Conservation (phyloP, 805 yeast genomes). For the Diddensiella santjacobensis region DNA sequence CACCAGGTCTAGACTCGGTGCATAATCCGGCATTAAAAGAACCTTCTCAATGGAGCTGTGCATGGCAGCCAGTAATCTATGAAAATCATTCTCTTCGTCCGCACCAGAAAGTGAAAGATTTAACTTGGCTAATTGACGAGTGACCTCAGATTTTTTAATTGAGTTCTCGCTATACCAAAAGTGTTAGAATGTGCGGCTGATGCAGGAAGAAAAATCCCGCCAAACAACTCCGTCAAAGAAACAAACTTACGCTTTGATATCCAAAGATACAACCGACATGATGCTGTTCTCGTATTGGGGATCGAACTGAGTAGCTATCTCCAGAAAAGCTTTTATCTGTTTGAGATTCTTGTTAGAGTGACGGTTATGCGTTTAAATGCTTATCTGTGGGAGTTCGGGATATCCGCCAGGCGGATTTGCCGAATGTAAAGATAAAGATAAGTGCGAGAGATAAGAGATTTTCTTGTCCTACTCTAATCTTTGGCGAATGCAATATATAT, state of each 20-base stretch:
- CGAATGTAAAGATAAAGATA: not conserved
- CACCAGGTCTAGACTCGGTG: conserved; percentile 4
- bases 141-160: conserved; percentile 1
- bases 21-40: conserved; percentile 3
- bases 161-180: conserved; percentile 8
- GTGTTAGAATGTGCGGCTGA: too few relatives aligned
- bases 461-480: not conserved
- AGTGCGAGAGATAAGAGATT: not conserved
- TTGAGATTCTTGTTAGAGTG: too few relatives aligned
- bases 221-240: too few relatives aligned
- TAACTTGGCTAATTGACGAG: conserved; percentile 8
- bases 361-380: not conserved
- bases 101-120: conserved; percentile 3
- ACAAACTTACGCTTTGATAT: conserved; percentile 2
- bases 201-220: too few relatives aligned
- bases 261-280: conserved; percentile 15
- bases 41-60: conserved; percentile 10
- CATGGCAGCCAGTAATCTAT: conserved; percentile 11
- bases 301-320: too few relatives aligned
- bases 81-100: conserved; percentile 10
- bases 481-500: not conserved
- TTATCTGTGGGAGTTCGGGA: not conserved
- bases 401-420: not conserved
- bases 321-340: too few relatives aligned
- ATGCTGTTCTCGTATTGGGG: not conserved